These are phyloP conservation scores for Aspergillus funiculosus DNA, from an alignment of 495 filamentous ascomycete genomes.

Conservation along the genomic window DNA sequence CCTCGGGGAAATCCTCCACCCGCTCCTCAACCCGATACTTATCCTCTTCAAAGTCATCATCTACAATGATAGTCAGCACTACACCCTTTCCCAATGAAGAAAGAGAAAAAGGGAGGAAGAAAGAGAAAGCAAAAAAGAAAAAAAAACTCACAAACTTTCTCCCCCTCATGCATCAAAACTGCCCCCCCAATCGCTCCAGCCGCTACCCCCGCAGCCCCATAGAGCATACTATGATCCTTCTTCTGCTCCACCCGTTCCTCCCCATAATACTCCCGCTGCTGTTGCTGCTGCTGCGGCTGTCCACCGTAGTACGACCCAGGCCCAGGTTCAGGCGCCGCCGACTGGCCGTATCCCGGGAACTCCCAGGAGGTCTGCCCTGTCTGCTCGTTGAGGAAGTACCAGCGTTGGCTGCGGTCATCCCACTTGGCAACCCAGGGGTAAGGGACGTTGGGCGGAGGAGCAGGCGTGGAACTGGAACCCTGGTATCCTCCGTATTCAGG, in stretches of 20 bases:
- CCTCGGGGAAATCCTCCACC: conserved; percentile 35
- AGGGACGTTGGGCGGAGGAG: conserved; percentile 37
- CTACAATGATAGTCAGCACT: conserved; percentile 22
- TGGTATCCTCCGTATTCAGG: not conserved
- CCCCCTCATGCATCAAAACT: conserved; percentile 41
- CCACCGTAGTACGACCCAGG: conserved; percentile 11
- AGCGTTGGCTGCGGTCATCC: conserved; percentile 47
- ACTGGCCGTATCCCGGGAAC: conserved; percentile 27
- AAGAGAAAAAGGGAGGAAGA: not conserved
- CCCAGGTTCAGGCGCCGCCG: too few relatives aligned
- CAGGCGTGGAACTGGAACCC: conserved; percentile 3
- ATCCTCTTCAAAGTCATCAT: conserved; percentile 26
- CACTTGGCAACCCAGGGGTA: conserved; percentile 50
- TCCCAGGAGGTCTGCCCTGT: conserved; percentile 52
- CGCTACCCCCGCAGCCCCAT: conserved; percentile 45
- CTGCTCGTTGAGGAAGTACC: conserved; percentile 51
- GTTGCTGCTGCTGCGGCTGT: conserved; percentile 2
- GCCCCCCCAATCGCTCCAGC: conserved; percentile 50
- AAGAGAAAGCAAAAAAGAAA: conserved; percentile 8
- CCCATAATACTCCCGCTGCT: conserved; percentile 5
- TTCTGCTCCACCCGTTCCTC: conserved; percentile 26
- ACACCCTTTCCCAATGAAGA: conserved; percentile 12
- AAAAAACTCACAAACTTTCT: conserved; percentile 36
- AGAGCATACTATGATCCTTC: conserved; percentile 37
- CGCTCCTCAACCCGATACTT: conserved; percentile 28